A percentile compares a stretch with the other conserved stretches of the same genome.
These are phyloP conservation scores for Lactarius evosmus DNA, from an alignment of 768 basidiomycete genomes.

Conservation along the genomic window DNA sequence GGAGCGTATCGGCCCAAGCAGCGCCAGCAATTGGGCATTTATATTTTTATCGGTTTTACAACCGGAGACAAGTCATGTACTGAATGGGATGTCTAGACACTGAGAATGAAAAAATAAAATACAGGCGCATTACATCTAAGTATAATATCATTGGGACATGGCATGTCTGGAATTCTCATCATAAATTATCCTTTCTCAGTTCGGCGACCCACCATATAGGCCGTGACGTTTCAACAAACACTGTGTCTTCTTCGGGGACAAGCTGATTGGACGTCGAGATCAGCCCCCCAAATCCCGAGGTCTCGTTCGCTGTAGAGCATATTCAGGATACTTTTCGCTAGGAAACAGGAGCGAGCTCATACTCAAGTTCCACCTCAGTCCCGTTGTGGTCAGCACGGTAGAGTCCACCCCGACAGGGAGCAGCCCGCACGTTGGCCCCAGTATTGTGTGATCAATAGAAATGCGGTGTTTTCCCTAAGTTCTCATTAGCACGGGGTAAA, in stretches of 20 bases:
- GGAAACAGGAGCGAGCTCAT: constrained; percentile 30
- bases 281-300: constrained; percentile 79
- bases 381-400: constrained; percentile 75
- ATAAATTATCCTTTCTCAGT: constrained; percentile 34
- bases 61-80: too few species aligned
- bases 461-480: constrained; percentile 83
- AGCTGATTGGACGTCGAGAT: constrained; percentile 96
- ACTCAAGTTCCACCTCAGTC: constrained; percentile 90
- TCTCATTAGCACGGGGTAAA: constrained; percentile 1
- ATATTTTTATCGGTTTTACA: background rate
- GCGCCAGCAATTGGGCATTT: background rate
- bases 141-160: too few species aligned
- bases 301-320: constrained; percentile 45
- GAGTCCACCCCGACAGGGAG: constrained; percentile 83
- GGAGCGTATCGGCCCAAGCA: background rate
- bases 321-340: background rate
- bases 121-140: background rate
- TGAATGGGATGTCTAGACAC: too few species aligned
- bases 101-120: background rate
- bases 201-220: constrained; percentile 93
- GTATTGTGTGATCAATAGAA: constrained; percentile 60
- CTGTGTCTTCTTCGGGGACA: constrained; percentile 55
- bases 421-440: constrained; percentile 93
- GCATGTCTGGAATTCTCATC: constrained; percentile 1
- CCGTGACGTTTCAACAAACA: constrained; percentile 71